Evolutionary conservation across 345 rosid species (phyloP).

Genomic region (Acer negundo): DNA sequence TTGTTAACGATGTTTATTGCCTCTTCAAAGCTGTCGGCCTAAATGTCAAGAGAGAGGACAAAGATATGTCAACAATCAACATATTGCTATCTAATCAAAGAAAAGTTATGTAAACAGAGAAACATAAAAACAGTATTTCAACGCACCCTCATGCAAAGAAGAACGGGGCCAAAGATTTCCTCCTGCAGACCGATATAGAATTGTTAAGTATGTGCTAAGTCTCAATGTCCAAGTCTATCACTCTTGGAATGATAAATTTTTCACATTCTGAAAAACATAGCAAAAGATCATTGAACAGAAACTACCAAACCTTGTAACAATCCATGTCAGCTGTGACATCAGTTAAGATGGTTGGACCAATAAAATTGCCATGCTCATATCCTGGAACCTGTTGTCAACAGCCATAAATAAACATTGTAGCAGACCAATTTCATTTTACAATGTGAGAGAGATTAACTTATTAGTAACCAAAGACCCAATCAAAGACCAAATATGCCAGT

Average conservation of each 20-base stretch:
- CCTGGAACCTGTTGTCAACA: slow-evolving; percentile 72
- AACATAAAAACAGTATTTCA: slow-evolving; percentile 19
- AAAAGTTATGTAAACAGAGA: slow-evolving; percentile 6
- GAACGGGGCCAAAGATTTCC: slow-evolving; percentile 99
- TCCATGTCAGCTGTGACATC: slow-evolving; percentile 90
- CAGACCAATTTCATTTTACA: neutral
- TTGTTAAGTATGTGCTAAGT: slow-evolving; percentile 8
- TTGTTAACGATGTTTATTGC: slow-evolving; percentile 79
- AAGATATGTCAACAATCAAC: slow-evolving; percentile 19
- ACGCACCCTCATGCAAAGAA: slow-evolving; percentile 84
- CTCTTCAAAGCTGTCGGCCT: slow-evolving; percentile 91
- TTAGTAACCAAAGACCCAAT: neutral
- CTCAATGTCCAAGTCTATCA: neutral
- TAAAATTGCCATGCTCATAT: slow-evolving; percentile 86
- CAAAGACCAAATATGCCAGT: neutral
- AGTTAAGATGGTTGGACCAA: slow-evolving; percentile 92
- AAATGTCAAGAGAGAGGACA: slow-evolving; percentile 23
- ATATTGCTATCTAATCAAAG: neutral
- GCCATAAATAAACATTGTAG: slow-evolving; percentile 11
- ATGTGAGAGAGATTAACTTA: neutral
- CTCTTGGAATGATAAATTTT: slow-evolving; percentile 10
- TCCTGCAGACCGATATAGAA: slow-evolving; percentile 53
- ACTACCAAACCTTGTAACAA: slow-evolving; percentile 79
- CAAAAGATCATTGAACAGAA: slow-evolving; percentile 1
- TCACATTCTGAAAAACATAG: neutral